Percentiles rank a stretch among this genome's conserved stretches.
These are phyloP conservation scores for Lentinula detonsa DNA, from an alignment of 768 basidiomycete genomes.

Conservation along the genomic window DNA sequence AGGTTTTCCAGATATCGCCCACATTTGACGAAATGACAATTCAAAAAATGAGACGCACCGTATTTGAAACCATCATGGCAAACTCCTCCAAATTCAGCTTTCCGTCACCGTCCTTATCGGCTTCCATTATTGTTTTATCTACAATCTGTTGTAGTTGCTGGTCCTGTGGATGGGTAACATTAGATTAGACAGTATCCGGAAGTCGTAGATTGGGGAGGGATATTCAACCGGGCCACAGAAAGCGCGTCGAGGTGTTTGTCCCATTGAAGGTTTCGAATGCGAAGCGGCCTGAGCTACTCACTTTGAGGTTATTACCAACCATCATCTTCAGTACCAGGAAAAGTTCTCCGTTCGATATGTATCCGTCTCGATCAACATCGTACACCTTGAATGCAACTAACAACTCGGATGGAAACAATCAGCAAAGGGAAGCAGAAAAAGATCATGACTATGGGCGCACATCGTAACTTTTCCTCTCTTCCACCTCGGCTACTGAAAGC, in stretches of 20 bases:
- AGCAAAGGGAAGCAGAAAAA: slow-evolving; percentile 5
- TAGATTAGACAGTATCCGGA: not conserved
- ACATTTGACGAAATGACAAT: not conserved
- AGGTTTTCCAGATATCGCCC: not conserved
- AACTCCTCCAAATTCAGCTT: slow-evolving; percentile 98
- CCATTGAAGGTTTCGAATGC: not conserved
- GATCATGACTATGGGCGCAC: slow-evolving; percentile 40
- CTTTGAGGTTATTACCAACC: slow-evolving; percentile 99
- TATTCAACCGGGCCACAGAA: not conserved
- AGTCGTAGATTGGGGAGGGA: not conserved
- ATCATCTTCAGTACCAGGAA: slow-evolving; percentile 99
- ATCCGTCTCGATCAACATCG: slow-evolving; percentile 97
- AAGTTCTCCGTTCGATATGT: slow-evolving; percentile 96
- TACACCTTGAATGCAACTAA: slow-evolving; percentile 99
- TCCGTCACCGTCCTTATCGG: slow-evolving; percentile 96
- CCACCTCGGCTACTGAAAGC: slow-evolving; percentile 97
- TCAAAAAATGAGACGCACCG: slow-evolving; percentile 43
- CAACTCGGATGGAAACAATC: not conserved
- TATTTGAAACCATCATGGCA: slow-evolving; percentile 93
- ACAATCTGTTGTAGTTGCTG: slow-evolving; percentile 99
- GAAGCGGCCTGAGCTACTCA: slow-evolving; percentile 21
- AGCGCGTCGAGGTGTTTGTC: not conserved
- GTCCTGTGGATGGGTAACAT: slow-evolving; percentile 46
- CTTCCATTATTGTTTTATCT: slow-evolving; percentile 99
- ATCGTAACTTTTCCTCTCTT: slow-evolving; percentile 92